A percentile compares a stretch with the other conserved stretches of the same genome.
phyloP scores from a whole-genome alignment of 2,329 filamentous ascomycete genomes.

The Acephala macrosclerotiorum region DNA sequence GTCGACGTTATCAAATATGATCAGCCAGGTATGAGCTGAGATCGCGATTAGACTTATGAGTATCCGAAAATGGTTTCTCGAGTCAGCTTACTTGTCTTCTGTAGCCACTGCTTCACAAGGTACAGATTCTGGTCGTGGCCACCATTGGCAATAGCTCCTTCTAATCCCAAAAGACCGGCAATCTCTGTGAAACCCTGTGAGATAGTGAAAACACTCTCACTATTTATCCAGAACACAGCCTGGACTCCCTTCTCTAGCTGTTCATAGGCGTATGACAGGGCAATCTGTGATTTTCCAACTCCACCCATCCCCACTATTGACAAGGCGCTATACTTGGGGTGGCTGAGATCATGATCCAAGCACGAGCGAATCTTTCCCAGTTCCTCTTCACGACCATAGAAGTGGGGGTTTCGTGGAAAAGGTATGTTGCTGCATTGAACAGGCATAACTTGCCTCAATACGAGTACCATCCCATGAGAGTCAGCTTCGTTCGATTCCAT shows the following conservation, averaged over 20 bases:
- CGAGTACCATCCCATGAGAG: not conserved
- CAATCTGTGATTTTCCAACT: slow-evolving; percentile 55
- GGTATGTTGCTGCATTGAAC: slow-evolving; percentile 7
- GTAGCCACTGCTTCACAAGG: slow-evolving; percentile 18
- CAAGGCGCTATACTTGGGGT: not conserved
- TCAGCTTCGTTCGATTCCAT: not conserved
- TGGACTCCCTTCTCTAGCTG: slow-evolving; percentile 12
- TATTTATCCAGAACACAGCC: slow-evolving; percentile 24
- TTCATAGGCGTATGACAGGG: slow-evolving; percentile 43
- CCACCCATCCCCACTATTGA: slow-evolving; percentile 48
- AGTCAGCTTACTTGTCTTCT: slow-evolving; percentile 8
- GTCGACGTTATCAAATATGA: slow-evolving; percentile 24
- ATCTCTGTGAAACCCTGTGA: slow-evolving; percentile 37
- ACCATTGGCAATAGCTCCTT: slow-evolving; percentile 3
- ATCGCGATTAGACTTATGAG: not conserved
- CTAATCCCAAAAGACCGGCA: slow-evolving; percentile 12
- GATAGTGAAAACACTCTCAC: slow-evolving; percentile 25
- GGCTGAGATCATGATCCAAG: not conserved
- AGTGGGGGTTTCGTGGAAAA: slow-evolving; percentile 6
- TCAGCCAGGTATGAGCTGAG: slow-evolving; percentile 17
- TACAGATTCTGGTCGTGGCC: slow-evolving; percentile 1
- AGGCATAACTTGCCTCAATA: not conserved
- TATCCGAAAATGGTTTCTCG: not conserved
- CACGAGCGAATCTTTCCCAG: slow-evolving; percentile 3
- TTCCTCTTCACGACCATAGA: slow-evolving; percentile 14